A percentile compares a stretch with the other conserved stretches of the same genome.
These are phyloP conservation scores for Xylariaceae sp. DNA, from an alignment of 2,329 filamentous ascomycete species.

Conservation along the genomic window DNA sequence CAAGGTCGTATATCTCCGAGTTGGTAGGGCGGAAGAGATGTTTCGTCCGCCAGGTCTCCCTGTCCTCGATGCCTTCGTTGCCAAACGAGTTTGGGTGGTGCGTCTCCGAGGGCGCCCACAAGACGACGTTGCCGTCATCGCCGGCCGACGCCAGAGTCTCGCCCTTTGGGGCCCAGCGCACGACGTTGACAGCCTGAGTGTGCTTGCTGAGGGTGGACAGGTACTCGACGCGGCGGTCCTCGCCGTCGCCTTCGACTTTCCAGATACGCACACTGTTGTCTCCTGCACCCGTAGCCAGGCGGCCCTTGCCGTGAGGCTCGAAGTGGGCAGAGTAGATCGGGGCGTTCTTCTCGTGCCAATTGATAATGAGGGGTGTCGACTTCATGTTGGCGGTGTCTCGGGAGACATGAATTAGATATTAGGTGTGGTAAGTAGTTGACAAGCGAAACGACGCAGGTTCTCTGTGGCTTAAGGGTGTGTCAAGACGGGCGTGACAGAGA, in stretches of 20 bases:
- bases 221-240: slow-evolving; percentile 86
- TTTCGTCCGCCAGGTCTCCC: slow-evolving; percentile 94
- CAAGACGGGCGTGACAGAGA: no score
- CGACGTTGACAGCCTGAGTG: slow-evolving; percentile 96
- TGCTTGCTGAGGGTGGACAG: slow-evolving; percentile 89
- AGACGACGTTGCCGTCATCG: slow-evolving; percentile 93
- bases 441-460: neutral
- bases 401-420: slow-evolving; percentile 19
- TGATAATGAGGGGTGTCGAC: slow-evolving; percentile 91
- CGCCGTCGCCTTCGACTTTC: slow-evolving; percentile 80
- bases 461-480: no score
- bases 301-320: slow-evolving; percentile 84
- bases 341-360: slow-evolving; percentile 97
- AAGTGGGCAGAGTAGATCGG: slow-evolving; percentile 98
- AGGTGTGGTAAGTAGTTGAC: slow-evolving; percentile 3
- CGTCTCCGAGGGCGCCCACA: slow-evolving; percentile 88
- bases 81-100: slow-evolving; percentile 67
- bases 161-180: slow-evolving; percentile 90
- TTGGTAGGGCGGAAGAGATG: slow-evolving; percentile 96
- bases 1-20: slow-evolving; percentile 95
- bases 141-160: slow-evolving; percentile 92
- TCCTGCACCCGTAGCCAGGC: slow-evolving; percentile 88
- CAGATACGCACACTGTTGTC: slow-evolving; percentile 95
- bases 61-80: slow-evolving; percentile 83
- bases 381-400: slow-evolving; percentile 64